phyloP scores from a whole-genome alignment of 306 rosid species.

The Pyrus pyrifolia region DNA sequence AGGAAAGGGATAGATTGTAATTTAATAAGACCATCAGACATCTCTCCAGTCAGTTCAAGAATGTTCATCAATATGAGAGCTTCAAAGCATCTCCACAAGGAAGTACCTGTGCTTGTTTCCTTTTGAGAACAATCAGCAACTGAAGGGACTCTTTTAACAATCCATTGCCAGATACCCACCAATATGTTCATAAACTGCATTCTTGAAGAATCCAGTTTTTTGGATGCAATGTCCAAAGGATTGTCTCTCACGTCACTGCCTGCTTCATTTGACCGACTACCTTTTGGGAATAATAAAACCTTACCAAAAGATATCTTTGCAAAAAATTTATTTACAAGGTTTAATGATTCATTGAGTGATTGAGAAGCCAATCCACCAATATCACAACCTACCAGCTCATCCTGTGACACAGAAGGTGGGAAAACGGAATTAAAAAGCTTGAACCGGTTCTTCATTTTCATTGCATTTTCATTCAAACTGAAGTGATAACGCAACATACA shows the following conservation, averaged over 20 bases:
- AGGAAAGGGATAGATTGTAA: conserved; percentile 54
- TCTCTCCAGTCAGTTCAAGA: conserved; percentile 44
- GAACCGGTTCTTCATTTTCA: conserved; percentile 45
- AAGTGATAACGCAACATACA: conserved; percentile 56
- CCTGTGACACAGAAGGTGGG: conserved; percentile 27
- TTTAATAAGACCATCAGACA: conserved; percentile 44
- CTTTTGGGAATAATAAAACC: conserved; percentile 48
- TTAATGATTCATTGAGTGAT: conserved; percentile 45
- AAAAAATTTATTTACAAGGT: conserved; percentile 44
- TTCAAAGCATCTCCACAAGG: conserved; percentile 54
- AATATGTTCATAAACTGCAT: conserved; percentile 43
- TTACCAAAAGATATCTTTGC: conserved; percentile 61
- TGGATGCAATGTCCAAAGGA: conserved; percentile 25
- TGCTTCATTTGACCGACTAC: conserved; percentile 22
- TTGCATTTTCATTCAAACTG: conserved; percentile 44
- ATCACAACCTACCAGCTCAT: conserved; percentile 58
- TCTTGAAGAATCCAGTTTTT: conserved; percentile 32
- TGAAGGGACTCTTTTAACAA: conserved; percentile 45
- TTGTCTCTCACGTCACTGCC: conserved; percentile 26
- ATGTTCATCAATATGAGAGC: conserved; percentile 47
- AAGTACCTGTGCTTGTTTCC: conserved; percentile 28
- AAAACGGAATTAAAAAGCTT: conserved; percentile 51
- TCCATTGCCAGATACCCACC: conserved; percentile 62
- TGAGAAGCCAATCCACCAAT: conserved; percentile 29
- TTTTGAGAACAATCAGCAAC: conserved; percentile 34